These are phyloP conservation scores for Paraglomus brasilianum DNA, from an alignment of 192 early-diverging fungal genomes.

Conservation along the genomic window DNA sequence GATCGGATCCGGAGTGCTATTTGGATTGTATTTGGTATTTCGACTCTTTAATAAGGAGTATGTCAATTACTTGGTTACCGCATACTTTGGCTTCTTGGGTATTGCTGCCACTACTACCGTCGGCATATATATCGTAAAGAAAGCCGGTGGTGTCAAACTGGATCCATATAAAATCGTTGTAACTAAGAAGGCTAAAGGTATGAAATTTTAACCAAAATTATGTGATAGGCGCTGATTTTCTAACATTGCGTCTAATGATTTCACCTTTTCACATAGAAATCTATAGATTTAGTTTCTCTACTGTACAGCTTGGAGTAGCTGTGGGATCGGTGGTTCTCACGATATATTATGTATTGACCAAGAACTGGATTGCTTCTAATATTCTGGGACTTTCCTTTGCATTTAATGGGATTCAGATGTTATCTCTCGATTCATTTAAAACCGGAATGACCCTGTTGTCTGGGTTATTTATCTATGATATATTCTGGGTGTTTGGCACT, in stretches of 20 bases:
- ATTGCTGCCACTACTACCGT: conserved; percentile 71
- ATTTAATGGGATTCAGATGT: conserved; percentile 77
- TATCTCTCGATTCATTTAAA: conserved; percentile 93
- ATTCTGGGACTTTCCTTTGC: conserved; percentile 86
- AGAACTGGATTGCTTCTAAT: conserved; percentile 94
- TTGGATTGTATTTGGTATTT: conserved; percentile 85
- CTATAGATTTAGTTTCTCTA: conserved; percentile 57
- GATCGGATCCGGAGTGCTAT: conserved; percentile 79
- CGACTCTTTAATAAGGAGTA: conserved; percentile 82
- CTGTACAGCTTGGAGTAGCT: conserved; percentile 63
- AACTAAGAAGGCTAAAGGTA: conserved; percentile 66
- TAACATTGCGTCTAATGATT: not conserved
- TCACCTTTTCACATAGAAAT: conserved; percentile 43
- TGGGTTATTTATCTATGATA: conserved; percentile 93
- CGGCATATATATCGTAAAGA: conserved; percentile 50
- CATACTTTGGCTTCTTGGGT: conserved; percentile 85
- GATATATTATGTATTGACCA: conserved; percentile 75
- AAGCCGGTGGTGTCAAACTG: conserved; percentile 50
- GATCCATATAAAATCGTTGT: conserved; percentile 73
- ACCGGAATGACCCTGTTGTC: conserved; percentile 93
- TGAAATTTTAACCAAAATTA: conserved; percentile 12
- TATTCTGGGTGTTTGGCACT: conserved; percentile 99
- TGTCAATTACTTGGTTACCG: conserved; percentile 78
- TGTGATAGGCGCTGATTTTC: not conserved
- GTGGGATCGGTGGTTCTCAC: conserved; percentile 59